Conservation (phyloP, 352 stramenopile genomes). For the Globisporangium apiculatum region DNA sequence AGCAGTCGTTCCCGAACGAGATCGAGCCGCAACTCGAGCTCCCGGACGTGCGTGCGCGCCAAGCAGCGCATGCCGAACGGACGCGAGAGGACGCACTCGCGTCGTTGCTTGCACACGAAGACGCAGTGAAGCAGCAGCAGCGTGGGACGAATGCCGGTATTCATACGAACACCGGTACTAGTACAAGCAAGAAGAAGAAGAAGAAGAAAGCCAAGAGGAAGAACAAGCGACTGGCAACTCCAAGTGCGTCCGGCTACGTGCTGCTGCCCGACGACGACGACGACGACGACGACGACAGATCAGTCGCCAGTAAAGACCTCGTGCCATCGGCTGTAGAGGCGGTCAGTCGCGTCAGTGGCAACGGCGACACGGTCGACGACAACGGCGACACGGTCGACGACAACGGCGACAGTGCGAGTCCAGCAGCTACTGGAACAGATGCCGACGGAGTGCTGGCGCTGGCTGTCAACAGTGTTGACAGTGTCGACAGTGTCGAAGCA, state of each 20-base stretch:
- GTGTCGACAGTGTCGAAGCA: not conserved
- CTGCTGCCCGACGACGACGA: slow-evolving; percentile 43
- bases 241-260: slow-evolving; percentile 22
- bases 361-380: not conserved
- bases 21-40: slow-evolving; percentile 77
- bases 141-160: no score
- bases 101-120: slow-evolving; percentile 32
- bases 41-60: slow-evolving; percentile 41
- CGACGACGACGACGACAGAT: slow-evolving; percentile 23
- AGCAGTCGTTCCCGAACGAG: slow-evolving; percentile 54
- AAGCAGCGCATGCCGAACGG: slow-evolving; percentile 27
- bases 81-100: slow-evolving; percentile 41
- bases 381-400: not conserved
- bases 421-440: no score
- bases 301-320: no score
- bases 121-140: slow-evolving; percentile 14
- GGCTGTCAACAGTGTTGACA: not conserved
- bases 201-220: slow-evolving; percentile 76
- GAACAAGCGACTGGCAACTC: slow-evolving; percentile 45
- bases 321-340: no score
- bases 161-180: not conserved
- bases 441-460: no score
- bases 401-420: not conserved
- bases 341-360: no score
- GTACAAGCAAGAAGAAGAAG: slow-evolving; percentile 15